Percentiles rank a stretch among this genome's conserved stretches.
Conservation (phyloP, 495 filamentous ascomycete species). For the Eremomyces bilateralis region DNA sequence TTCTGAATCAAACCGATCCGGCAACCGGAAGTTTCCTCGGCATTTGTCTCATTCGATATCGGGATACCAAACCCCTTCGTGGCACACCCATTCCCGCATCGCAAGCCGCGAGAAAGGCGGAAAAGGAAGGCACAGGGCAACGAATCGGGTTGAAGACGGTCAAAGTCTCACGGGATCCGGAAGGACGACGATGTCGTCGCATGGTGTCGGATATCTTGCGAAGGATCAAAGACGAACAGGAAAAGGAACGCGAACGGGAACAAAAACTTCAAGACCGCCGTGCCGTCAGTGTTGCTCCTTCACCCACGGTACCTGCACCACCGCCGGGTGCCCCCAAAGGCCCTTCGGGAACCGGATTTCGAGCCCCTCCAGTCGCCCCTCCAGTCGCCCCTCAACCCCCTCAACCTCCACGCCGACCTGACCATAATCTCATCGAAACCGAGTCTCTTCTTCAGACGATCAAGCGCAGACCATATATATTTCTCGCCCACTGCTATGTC, state of each 20-base stretch:
- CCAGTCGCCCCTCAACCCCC: slow-evolving; percentile 27
- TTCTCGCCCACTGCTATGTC: slow-evolving; percentile 65
- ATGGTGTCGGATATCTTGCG: slow-evolving; percentile 50
- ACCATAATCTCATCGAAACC: slow-evolving; percentile 32
- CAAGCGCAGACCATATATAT: slow-evolving; percentile 75
- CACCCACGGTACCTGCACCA: slow-evolving; percentile 20
- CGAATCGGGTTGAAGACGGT: slow-evolving; percentile 53
- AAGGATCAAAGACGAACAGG: slow-evolving; percentile 31
- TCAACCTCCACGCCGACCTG: slow-evolving; percentile 23
- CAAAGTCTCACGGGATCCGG: slow-evolving; percentile 68
- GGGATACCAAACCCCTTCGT: slow-evolving; percentile 39
- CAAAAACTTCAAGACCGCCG: slow-evolving; percentile 1
- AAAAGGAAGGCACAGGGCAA: slow-evolving; percentile 40
- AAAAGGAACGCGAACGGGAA: slow-evolving; percentile 10
- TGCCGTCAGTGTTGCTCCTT: slow-evolving; percentile 7
- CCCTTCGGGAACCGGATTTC: slow-evolving; percentile 43
- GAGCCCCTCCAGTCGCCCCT: slow-evolving; percentile 16
- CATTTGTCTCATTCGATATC: slow-evolving; percentile 75
- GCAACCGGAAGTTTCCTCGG: slow-evolving; percentile 82
- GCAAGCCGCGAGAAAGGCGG: slow-evolving; percentile 58
- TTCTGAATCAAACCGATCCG: slow-evolving; percentile 80
- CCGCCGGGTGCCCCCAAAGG: slow-evolving; percentile 73
- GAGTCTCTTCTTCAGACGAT: slow-evolving; percentile 41
- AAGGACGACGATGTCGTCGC: slow-evolving; percentile 55
- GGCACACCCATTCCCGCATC: slow-evolving; percentile 35